Percentiles rank a stretch among this genome's conserved stretches.
Conservation (phyloP, 1,284 basidiomycete genomes). For the Leccinum pachyderme region DNA sequence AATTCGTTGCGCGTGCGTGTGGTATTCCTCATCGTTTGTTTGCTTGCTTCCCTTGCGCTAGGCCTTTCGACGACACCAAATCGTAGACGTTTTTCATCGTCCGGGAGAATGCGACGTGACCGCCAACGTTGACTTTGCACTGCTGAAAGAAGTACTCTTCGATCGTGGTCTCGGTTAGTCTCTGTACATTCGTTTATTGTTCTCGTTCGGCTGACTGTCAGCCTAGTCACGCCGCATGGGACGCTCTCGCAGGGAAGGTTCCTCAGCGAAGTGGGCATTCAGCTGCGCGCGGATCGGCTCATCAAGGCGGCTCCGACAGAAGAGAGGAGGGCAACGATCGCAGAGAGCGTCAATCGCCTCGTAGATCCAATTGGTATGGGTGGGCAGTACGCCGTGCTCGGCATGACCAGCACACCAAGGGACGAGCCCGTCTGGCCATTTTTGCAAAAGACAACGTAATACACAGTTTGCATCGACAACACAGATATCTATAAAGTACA, state of each 20-base stretch:
- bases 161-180: conserved; percentile 65
- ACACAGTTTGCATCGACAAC: not conserved
- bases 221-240: conserved; percentile 49
- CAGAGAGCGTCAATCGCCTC: conserved; percentile 51
- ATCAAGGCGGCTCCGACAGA: conserved; percentile 44
- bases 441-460: conserved; percentile 5
- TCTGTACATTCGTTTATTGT: not conserved
- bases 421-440: conserved; percentile 28
- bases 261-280: conserved; percentile 68
- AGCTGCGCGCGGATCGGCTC: conserved; percentile 57
- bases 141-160: conserved; percentile 75
- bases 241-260: conserved; percentile 72
- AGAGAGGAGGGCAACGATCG: conserved; percentile 49
- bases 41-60: conserved; percentile 32
- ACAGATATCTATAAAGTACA: not conserved
- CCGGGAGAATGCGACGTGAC: conserved; percentile 93
- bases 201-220: not conserved
- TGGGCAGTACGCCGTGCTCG: conserved; percentile 61
- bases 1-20: conserved; percentile 78
- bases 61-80: conserved; percentile 88
- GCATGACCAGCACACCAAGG: conserved; percentile 38
- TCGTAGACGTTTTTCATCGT: conserved; percentile 81
- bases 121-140: conserved; percentile 93
- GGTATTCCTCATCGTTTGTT: accelerated
- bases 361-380: conserved; percentile 68